Evolutionary conservation across 768 basidiomycete species (phyloP).

Genomic region (Leccinum subtestaceum): DNA sequence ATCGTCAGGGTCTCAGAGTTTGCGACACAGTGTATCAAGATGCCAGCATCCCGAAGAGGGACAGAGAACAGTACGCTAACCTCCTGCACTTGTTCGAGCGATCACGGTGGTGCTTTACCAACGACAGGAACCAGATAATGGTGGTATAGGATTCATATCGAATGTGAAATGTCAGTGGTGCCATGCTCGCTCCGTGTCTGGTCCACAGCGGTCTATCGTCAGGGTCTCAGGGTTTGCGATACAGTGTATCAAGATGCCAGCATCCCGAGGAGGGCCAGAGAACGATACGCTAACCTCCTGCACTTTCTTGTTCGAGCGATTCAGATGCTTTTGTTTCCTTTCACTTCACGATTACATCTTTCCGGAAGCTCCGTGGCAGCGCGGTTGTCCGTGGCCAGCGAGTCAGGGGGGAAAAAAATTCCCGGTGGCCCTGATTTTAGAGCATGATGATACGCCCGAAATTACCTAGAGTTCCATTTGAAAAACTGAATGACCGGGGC

Average conservation of each 20-base stretch:
- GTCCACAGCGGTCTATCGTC: no score
- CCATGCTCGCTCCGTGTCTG: no score
- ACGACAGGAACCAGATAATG: no score
- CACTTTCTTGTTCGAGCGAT: background rate
- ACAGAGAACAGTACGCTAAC: background rate
- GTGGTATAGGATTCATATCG: no score
- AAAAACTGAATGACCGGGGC: no score
- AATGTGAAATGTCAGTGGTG: no score
- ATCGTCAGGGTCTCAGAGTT: no score
- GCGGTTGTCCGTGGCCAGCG: background rate
- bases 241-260: background rate
- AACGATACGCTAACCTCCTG: background rate
- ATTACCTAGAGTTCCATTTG: no score
- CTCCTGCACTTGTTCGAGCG: background rate
- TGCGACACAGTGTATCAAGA: no score
- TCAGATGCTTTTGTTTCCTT: background rate
- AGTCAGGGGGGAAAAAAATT: background rate
- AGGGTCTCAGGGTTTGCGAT: no score
- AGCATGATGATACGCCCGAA: background rate
- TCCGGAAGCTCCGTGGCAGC: background rate
- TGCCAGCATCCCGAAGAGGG: background rate
- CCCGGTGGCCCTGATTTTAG: no score
- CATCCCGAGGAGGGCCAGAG: background rate
- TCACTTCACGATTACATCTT: background rate
- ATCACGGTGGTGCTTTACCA: no score